These are phyloP conservation scores for Eucalyptus erythrocorys DNA, from an alignment of 345 rosid genomes.

Conservation along the genomic window DNA sequence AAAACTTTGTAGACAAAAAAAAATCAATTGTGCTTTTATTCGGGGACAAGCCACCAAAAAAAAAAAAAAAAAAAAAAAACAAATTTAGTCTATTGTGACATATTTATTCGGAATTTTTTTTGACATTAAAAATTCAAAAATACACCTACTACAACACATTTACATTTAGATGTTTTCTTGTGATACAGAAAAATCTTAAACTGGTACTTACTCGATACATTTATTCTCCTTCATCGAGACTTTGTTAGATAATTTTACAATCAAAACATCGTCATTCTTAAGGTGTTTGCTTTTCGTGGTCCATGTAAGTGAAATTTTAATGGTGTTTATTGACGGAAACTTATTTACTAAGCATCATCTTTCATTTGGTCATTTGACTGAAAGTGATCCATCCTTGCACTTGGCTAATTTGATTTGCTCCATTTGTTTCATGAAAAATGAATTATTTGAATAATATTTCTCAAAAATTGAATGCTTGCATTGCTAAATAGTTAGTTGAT, in stretches of 20 bases:
- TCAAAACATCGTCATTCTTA: too few species aligned
- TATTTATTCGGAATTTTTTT: too few species aligned
- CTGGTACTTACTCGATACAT: rapidly evolving
- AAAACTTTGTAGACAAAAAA: not conserved
- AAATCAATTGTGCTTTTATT: not conserved
- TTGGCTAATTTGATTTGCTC: too few species aligned
- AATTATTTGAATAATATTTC: not conserved
- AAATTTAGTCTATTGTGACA: too few species aligned
- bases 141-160: too few species aligned
- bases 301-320: not conserved
- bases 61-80: too few species aligned
- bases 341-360: not conserved
- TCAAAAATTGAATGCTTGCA: not conserved
- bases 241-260: too few species aligned
- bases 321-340: not conserved
- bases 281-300: not conserved
- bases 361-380: not conserved
- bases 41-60: not conserved
- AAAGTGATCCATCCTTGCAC: not conserved
- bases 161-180: not conserved
- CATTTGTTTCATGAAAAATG: not conserved
- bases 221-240: not conserved
- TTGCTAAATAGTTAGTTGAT: too few species aligned
- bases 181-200: not conserved
- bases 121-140: rapidly evolving